Conservation (phyloP, 768 basidiomycete species). For the Macrolepiota dolichaula region DNA sequence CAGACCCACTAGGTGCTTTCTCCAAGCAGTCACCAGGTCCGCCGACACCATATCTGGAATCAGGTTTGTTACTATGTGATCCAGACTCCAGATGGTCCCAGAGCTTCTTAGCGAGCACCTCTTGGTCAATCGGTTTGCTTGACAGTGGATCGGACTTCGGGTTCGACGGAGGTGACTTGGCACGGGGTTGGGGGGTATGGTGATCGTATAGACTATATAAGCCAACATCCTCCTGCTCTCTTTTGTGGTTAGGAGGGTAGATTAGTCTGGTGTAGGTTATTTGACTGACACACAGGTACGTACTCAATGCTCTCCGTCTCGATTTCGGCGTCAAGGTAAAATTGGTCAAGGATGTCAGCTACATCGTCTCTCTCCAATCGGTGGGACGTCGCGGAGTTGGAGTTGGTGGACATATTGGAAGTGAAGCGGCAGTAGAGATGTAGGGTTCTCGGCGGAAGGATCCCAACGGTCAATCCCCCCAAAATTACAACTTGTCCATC, state of each 20-base stretch:
- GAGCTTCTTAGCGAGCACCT: conserved; percentile 8
- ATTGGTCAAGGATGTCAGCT: conserved; percentile 17
- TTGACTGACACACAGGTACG: conserved; percentile 15
- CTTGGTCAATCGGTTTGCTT: background rate
- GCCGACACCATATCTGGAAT: background rate
- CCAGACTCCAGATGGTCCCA: conserved; percentile 3
- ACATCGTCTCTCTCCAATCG: conserved; percentile 14
- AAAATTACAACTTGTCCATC: background rate
- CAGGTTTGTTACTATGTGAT: background rate
- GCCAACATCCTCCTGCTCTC: conserved; percentile 25
- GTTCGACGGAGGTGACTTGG: background rate
- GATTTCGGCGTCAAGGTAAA: conserved; percentile 15
- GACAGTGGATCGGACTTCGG: background rate
- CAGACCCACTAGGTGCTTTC: background rate
- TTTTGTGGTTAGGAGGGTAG: conserved; percentile 3
- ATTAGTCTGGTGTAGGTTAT: background rate
- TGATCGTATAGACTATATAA: conserved; percentile 27
- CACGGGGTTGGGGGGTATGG: conserved; percentile 13
- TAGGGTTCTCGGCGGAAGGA: background rate
- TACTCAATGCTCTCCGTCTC: conserved; percentile 8
- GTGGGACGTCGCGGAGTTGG: background rate
- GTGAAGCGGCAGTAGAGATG: background rate
- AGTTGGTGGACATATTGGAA: background rate
- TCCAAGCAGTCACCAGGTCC: background rate
- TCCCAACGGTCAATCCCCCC: background rate